Evolutionary conservation across 805 yeast genomes (phyloP).

Genomic region (Wickerhamiella shivajii): DNA sequence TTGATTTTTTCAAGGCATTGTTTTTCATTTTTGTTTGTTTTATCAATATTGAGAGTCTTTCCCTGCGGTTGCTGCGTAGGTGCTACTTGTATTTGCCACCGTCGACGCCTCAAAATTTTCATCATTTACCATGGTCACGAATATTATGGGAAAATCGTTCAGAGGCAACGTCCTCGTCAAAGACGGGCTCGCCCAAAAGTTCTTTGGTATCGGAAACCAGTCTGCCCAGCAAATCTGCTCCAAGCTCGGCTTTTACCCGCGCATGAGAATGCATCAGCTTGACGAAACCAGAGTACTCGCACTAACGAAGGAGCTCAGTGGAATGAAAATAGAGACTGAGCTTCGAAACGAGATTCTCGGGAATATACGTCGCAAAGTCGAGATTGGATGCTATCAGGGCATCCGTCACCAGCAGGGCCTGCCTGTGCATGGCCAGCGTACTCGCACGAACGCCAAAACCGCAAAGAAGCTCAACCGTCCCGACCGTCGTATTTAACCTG

Average conservation of each 20-base stretch:
- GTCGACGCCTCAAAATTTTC: too few relatives aligned
- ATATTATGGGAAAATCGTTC: constrained; percentile 26
- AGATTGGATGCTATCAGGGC: constrained; percentile 78
- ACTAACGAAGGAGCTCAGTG: constrained; percentile 74
- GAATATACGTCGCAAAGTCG: constrained; percentile 64
- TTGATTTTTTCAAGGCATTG: not conserved
- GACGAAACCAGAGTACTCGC: constrained; percentile 76
- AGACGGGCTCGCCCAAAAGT: constrained; percentile 60
- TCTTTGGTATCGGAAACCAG: constrained; percentile 72
- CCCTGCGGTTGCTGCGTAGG: too few relatives aligned
- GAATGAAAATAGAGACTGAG: constrained; percentile 71
- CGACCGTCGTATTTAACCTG: constrained; percentile 32
- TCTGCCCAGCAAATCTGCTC: constrained; percentile 70
- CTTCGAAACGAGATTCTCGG: constrained; percentile 42
- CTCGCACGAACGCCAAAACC: constrained; percentile 80
- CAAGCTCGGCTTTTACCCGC: constrained; percentile 78
- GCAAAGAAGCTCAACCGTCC: constrained; percentile 74
- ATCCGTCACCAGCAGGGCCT: constrained; percentile 70
- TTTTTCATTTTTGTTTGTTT: not conserved
- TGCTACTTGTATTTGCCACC: too few relatives aligned
- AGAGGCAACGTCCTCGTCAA: constrained; percentile 23
- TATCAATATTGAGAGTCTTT: too few relatives aligned
- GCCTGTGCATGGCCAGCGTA: constrained; percentile 81
- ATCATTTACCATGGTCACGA: constrained; percentile 24
- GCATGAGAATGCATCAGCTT: constrained; percentile 87